Evolutionary conservation across 176 grass and related monocot genomes (phyloP).

Genomic region (Oryza glaberrima): DNA sequence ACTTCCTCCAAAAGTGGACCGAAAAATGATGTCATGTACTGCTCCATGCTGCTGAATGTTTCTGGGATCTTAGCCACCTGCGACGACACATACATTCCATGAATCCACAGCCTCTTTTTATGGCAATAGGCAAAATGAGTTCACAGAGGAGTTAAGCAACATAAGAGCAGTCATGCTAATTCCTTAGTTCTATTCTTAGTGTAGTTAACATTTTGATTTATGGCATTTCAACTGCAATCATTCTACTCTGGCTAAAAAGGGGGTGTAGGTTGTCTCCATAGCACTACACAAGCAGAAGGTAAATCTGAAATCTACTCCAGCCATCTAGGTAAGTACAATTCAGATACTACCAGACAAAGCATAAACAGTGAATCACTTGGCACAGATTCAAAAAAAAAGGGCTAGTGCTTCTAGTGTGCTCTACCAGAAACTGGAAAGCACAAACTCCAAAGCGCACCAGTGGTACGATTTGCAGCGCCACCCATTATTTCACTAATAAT

Average conservation of each 20-base stretch:
- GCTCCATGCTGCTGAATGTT: conserved; percentile 56
- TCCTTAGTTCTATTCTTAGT: conserved; percentile 4
- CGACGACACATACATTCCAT: conserved; percentile 36
- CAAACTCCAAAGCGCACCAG: neutral
- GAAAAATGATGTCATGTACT: conserved; percentile 72
- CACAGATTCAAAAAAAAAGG: neutral
- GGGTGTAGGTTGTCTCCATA: neutral
- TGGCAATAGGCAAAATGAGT: conserved; percentile 21
- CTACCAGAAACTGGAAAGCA: neutral
- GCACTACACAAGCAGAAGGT: neutral
- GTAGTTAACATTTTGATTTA: conserved; percentile 15
- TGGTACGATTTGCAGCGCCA: neutral
- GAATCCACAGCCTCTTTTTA: conserved; percentile 22
- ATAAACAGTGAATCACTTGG: neutral
- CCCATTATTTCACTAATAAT: neutral
- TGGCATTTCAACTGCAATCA: neutral
- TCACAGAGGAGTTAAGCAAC: conserved; percentile 28
- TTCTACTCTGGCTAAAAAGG: neutral
- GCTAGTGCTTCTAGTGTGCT: neutral
- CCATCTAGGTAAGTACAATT: neutral
- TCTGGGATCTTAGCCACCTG: conserved; percentile 65
- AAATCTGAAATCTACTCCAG: neutral
- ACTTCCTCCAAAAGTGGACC: conserved; percentile 77
- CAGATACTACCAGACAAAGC: conserved; percentile 1
- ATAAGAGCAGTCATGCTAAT: neutral